Evolutionary conservation across 495 filamentous ascomycete species (phyloP).

Genomic region (Saxophila tyrrhenica): DNA sequence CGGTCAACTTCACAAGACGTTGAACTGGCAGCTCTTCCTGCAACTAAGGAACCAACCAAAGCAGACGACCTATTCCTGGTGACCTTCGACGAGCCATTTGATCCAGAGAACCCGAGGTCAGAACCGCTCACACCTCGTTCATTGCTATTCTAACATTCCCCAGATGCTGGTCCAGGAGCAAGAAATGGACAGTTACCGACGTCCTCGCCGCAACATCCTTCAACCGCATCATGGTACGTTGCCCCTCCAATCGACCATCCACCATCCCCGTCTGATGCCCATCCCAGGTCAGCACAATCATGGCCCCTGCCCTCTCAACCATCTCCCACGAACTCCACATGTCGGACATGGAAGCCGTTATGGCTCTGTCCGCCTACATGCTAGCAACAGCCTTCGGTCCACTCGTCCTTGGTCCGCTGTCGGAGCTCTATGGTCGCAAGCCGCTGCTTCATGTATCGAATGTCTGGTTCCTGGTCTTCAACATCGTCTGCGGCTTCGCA

Average conservation of each 20-base stretch:
- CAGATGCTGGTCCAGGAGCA: conserved; percentile 10
- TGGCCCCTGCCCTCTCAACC: conserved; percentile 30
- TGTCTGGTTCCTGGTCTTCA: conserved; percentile 31
- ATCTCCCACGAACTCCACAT: conserved; percentile 33
- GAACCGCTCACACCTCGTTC: neutral
- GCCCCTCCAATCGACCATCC: neutral
- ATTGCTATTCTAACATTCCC: neutral
- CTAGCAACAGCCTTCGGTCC: conserved; percentile 41
- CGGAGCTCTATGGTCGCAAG: conserved; percentile 26
- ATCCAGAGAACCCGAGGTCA: conserved; percentile 11
- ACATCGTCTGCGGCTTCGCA: conserved; percentile 29
- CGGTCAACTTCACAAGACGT: neutral
- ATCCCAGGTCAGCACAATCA: conserved; percentile 20
- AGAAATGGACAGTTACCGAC: conserved; percentile 22
- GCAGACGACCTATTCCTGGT: conserved; percentile 12
- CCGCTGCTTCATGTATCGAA: conserved; percentile 28
- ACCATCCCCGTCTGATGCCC: too few species aligned
- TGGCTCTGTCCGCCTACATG: conserved; percentile 43
- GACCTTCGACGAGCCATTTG: conserved; percentile 7
- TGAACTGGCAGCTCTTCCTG: conserved; percentile 2
- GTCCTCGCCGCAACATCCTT: conserved; percentile 21
- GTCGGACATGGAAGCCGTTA: conserved; percentile 19
- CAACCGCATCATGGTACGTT: conserved; percentile 15
- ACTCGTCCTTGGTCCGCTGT: conserved; percentile 30
- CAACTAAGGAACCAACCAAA: neutral